Base-by-base conservation (phyloP, 768 basidiomycete genomes). In the Heimioporus sp. region DNA sequence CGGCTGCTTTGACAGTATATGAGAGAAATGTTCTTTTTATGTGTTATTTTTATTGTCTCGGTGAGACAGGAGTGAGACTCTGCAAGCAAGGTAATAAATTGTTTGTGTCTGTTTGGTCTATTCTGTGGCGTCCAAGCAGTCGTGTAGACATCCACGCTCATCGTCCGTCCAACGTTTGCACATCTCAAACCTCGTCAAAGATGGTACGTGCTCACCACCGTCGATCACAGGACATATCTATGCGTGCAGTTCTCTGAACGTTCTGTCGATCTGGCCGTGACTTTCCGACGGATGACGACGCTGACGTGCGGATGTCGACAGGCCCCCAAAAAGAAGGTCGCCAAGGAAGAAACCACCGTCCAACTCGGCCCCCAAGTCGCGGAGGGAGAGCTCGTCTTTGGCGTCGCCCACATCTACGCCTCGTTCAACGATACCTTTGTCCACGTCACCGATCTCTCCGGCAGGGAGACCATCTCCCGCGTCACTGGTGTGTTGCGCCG, bases 381-480 rank as follows among this genome's bases (percentile, higher is more conserved):
- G 55, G 94, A 97, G 72, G 94, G 96, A 68, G 94, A 98, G 75
- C 85, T 89, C 65, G 96, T 98, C 39, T 98, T 96, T 68, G 96
- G 96, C 60, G 94, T 98, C 55, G 97, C 97, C 11, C 96, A 96
- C 80, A 98, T 98, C 77, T 98, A 89, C 65, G 96, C 97, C 37
- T 96, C 93, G 52, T 99, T 99, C 85, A 99, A 99, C 76, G 97
- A 99, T 69, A 99, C 97, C 52, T 98, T 98, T 73, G 97, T 99
- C 62, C 97, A 99, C 71, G 80, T 99, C 66, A 99, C 97, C 72
- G 97, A 98, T 89, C 76, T 98, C 53, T 94, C 94, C 20, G 97
- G 97, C 65, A 95, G 92, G 79, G 97, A 98, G 80, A 99, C 97
- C 70, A 93, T 99, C 77, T 91, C 92, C 63, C 92, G 97, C 68